Evolutionary conservation across 2,329 filamentous ascomycete species (phyloP), one percentile per base, ranked within the genome.

Genomic region (Pestalotiopsis sp.): DNA sequence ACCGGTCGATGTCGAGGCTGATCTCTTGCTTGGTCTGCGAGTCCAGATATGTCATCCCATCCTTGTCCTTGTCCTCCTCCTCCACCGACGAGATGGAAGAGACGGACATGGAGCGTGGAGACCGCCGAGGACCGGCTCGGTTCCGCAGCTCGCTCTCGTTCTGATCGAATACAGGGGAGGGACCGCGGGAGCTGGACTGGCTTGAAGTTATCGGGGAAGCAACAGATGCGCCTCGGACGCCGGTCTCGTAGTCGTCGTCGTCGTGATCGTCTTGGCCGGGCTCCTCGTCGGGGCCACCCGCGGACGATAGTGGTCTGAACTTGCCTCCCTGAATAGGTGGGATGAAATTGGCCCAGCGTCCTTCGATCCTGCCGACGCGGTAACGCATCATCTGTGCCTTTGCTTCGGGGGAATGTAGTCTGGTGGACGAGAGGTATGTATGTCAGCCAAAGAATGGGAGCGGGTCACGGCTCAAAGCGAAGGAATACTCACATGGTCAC

Each of bases 301-400:
- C 77, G 30, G 81, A 76, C 60, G 71, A 71, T 17, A 77, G 74
- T 24, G 81, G 80, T 71, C 91, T 87, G 79, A 94, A 97, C 68
- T 86, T 85, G 56, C 95, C 95, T 67, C 94, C 94, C 79, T 98
- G 95, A 65, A 98, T 95, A 0, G 96, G 95, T 4, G 96, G 94
- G 6, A 92, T 75, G 76, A 98, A 97, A 79, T 98, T 98, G 70
- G 83, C 82, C 96, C 96, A 99, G 69, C 82, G 84, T 38, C 93
- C 93, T 75, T 96, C 87, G 68, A 97, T 88, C 70, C 86, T 87
- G 58, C 96, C 96, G 74, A 98, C 94, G 71, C 93, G 89, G 77
- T 94, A 98, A 70, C 87, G 88, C 68, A 88, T 81, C 93, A 98
- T 98, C 73, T 88, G 88, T 68, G 89, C 79, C 73, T 88, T 89